phyloP scores from a whole-genome alignment of 805 yeast genomes.

The Yarrowia keelungensis region DNA sequence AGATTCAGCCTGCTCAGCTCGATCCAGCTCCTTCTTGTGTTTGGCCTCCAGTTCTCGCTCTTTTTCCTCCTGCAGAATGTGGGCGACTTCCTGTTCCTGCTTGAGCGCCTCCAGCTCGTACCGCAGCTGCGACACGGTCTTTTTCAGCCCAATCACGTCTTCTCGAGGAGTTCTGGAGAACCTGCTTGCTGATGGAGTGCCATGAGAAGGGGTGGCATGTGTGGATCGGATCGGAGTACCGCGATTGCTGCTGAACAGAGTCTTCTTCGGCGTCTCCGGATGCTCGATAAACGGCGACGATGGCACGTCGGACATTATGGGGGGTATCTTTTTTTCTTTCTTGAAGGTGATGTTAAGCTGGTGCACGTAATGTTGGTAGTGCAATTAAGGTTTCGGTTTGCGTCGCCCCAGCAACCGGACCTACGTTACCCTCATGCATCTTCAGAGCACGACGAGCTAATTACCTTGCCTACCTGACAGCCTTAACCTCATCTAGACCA shows the following conservation, averaged over 20 bases:
- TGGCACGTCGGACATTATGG: constrained; percentile 20
- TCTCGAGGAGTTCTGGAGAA: constrained; percentile 17
- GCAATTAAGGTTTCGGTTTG: not conserved
- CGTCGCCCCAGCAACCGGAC: constrained; percentile 31
- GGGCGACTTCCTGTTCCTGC: constrained; percentile 52
- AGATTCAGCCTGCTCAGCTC: constrained; percentile 51
- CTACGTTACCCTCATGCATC: constrained; percentile 34
- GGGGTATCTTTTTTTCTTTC: not conserved
- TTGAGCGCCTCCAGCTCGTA: constrained; percentile 53
- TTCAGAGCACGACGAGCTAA: constrained; percentile 36
- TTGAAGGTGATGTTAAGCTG: not conserved
- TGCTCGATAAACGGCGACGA: constrained; percentile 38
- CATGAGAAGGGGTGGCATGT: constrained; percentile 27
- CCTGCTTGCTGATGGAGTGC: constrained; percentile 3
- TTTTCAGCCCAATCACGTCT: constrained; percentile 41
- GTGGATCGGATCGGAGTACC: not conserved
- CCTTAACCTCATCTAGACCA: constrained; percentile 38
- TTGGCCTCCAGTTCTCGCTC: constrained; percentile 48
- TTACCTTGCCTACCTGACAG: constrained; percentile 40
- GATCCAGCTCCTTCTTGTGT: constrained; percentile 48
- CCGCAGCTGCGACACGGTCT: constrained; percentile 47
- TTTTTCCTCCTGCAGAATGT: constrained; percentile 49
- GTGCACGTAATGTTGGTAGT: constrained; percentile 16
- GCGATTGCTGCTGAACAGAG: constrained; percentile 5
- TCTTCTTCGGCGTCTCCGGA: constrained; percentile 30